Evolutionary conservation across 2,329 filamentous ascomycete genomes (phyloP).

Genomic region (Metarhizium humberi): DNA sequence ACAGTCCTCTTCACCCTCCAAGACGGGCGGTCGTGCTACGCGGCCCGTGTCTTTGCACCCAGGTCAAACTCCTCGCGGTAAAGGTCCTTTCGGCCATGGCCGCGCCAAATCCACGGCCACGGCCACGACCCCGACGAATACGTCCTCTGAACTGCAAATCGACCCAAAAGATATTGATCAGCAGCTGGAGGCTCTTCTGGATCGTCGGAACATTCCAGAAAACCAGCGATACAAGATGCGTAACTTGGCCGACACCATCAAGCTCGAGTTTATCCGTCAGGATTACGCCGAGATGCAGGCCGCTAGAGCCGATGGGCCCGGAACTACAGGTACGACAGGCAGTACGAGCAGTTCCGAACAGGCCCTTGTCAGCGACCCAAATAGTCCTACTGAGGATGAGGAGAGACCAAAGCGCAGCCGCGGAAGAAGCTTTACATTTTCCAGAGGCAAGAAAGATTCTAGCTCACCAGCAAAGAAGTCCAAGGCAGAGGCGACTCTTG

Average conservation of each 20-base stretch:
- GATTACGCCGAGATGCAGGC: slow-evolving; percentile 65
- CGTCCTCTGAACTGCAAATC: slow-evolving; percentile 39
- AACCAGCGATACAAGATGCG: slow-evolving; percentile 94
- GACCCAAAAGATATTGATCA: slow-evolving; percentile 45
- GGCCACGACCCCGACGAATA: slow-evolving; percentile 18
- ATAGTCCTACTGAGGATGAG: slow-evolving; percentile 31
- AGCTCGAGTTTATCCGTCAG: slow-evolving; percentile 89
- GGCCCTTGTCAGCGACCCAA: slow-evolving; percentile 15
- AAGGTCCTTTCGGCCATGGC: slow-evolving; percentile 26
- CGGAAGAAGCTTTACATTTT: slow-evolving; percentile 63
- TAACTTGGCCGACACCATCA: slow-evolving; percentile 78
- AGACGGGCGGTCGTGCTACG: slow-evolving; percentile 12
- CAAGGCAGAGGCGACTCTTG: slow-evolving; percentile 53
- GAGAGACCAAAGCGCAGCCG: slow-evolving; percentile 41
- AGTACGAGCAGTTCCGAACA: slow-evolving; percentile 26
- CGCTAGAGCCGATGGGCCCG: slow-evolving; percentile 33
- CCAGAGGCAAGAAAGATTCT: slow-evolving; percentile 53
- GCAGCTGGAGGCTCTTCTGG: slow-evolving; percentile 57
- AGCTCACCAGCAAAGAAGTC: slow-evolving; percentile 65
- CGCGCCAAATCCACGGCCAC: slow-evolving; percentile 27
- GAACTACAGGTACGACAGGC: slow-evolving; percentile 33
- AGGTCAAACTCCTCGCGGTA: slow-evolving; percentile 28
- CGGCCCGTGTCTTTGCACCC: slow-evolving; percentile 27
- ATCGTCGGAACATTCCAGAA: slow-evolving; percentile 86
- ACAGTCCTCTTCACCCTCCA: slow-evolving; percentile 13